A percentile compares a stretch with the other conserved stretches of the same genome.
phyloP scores from a whole-genome alignment of 2,329 filamentous ascomycete species.

The Emmonsiellopsis sp. region DNA sequence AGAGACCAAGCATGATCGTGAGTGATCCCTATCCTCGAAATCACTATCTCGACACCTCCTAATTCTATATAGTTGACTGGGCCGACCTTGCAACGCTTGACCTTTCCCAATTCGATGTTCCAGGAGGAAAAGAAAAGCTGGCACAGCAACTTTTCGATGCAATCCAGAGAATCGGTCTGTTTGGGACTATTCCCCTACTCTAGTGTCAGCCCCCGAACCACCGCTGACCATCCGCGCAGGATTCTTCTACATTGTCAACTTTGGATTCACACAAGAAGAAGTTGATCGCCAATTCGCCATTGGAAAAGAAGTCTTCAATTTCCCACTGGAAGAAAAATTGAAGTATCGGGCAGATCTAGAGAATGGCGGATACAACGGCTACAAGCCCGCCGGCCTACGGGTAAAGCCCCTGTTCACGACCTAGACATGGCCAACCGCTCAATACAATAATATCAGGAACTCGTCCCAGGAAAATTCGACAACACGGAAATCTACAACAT shows the following conservation, averaged over 20 bases:
- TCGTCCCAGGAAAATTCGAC: constrained; percentile 39
- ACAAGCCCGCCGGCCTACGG: constrained; percentile 40
- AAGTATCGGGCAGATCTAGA: constrained; percentile 46
- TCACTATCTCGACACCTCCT: neutral
- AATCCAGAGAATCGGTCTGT: constrained; percentile 35
- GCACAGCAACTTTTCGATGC: constrained; percentile 49
- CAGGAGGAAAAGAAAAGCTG: constrained; percentile 46
- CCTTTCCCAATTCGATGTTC: constrained; percentile 44
- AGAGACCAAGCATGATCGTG: neutral
- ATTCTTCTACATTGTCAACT: constrained; percentile 58
- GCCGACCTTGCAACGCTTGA: constrained; percentile 51
- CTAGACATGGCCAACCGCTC: too few relatives aligned
- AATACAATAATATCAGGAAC: constrained; percentile 1
- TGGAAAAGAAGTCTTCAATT: constrained; percentile 49
- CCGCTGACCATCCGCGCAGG: constrained; percentile 24
- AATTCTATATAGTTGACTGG: constrained; percentile 32
- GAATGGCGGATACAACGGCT: constrained; percentile 50
- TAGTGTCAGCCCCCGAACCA: too few relatives aligned
- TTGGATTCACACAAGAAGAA: constrained; percentile 51
- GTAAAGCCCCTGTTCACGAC: constrained; percentile 7
- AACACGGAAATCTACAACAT: constrained; percentile 54
- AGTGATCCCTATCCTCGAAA: neutral
- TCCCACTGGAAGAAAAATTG: constrained; percentile 51
- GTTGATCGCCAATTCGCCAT: constrained; percentile 55
- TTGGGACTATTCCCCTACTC: neutral